Base-by-base conservation (phyloP, 345 rosid genomes). In the Lepidium didymum region DNA sequence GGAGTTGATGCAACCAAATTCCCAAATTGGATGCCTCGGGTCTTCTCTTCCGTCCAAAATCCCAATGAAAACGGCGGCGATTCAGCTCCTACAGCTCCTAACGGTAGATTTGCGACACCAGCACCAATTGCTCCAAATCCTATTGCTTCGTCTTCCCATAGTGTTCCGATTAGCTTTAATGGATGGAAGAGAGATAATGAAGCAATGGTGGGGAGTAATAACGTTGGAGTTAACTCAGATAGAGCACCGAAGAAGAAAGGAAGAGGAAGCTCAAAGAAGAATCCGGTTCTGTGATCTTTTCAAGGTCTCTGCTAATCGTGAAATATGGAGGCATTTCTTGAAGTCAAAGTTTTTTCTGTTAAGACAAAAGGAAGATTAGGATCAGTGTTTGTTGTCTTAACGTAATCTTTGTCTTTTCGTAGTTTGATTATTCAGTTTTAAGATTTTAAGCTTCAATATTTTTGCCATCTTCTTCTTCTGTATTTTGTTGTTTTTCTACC, bases 221-320 rank as follows among this genome's bases (percentile, higher is more conserved):
- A 29, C 3, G 38, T 4, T 10, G 77, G 67, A 50, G 54, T 47
- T 62, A 15, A 8, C 12, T 45, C 54, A 0, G 74, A 75, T 31
- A 75, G 70, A 36, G 13, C 12, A 54, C 70, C 65, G 13, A 75
- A 47, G 70, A 75, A 62, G 70, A 68, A 74, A 47, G 78, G 78
- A 62, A 82, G 97, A 73, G 99, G 97, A 50, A 81, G 99, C 74
- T 96, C 97, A 0, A 80, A 88, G 84, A 93, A 90, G 74, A 78
- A 79, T 74, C 71, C 2, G 34, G 47, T 38, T 38, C 14, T 21
- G 19, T 38, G 36, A 51, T 50, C 31, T 21, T 21, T 16, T 8
- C 25, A 16, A 62, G 15, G 15, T 56, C 23, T 56, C 23, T 31
- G 25, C 18, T 21, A 38, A 35, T 64, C 19, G 3, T 68, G 31